phyloP scores from a whole-genome alignment of 2,329 filamentous ascomycete species.

The Chaetothyriales sp. region DNA sequence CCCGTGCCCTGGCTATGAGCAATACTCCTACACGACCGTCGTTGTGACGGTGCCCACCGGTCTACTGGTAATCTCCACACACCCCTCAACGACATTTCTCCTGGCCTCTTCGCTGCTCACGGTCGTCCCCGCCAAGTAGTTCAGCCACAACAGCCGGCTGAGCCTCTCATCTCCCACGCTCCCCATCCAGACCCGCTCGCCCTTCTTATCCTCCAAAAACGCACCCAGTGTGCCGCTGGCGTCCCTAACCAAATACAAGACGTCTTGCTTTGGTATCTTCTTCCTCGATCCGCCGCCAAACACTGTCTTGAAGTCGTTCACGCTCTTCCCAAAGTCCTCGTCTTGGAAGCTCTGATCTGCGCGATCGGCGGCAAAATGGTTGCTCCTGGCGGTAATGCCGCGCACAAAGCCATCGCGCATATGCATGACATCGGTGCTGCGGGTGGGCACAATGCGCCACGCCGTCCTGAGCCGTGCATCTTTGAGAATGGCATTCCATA shows the following conservation, averaged over 20 bases:
- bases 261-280: conserved; percentile 65
- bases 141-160: conserved; percentile 70
- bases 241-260: conserved; percentile 60
- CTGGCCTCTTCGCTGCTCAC: conserved; percentile 76
- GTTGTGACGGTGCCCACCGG: conserved; percentile 77
- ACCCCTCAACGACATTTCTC: conserved; percentile 69
- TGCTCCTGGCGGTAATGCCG: conserved; percentile 61
- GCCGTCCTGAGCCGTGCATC: conserved; percentile 58
- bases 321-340: conserved; percentile 59
- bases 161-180: conserved; percentile 65
- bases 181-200: conserved; percentile 48
- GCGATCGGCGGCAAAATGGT: conserved; percentile 39
- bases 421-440: conserved; percentile 89
- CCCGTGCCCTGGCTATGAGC: too few species aligned
- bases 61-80: conserved; percentile 75
- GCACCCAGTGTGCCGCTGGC: conserved; percentile 52
- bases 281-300: conserved; percentile 57
- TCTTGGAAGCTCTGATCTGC: conserved; percentile 38
- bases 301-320: conserved; percentile 66
- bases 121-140: conserved; percentile 74
- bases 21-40: conserved; percentile 46
- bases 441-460: conserved; percentile 75
- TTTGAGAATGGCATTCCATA: conserved; percentile 60
- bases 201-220: conserved; percentile 43
- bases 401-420: conserved; percentile 82